A percentile compares a stretch with the other conserved stretches of the same genome.
Evolutionary conservation across 768 basidiomycete species (phyloP).

Genomic region (Rhodotorula sphaerocarpa): DNA sequence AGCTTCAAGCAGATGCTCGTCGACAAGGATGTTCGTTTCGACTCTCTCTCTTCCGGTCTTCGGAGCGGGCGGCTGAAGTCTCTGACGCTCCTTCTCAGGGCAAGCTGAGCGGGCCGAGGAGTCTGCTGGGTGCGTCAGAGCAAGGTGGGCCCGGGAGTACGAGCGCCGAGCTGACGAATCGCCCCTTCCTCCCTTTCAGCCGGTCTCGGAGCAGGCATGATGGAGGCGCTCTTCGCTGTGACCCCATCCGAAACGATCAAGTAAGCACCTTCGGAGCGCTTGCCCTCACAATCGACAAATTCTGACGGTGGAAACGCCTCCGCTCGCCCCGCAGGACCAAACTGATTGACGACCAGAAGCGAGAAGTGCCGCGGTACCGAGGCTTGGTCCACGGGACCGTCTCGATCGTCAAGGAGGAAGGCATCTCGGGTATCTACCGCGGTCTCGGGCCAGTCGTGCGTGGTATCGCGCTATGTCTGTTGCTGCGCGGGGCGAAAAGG

Average conservation of each 20-base stretch:
- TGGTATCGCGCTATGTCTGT: too few species aligned
- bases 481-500: too few species aligned
- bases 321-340: constrained; percentile 63
- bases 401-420: constrained; percentile 74
- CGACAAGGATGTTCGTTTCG: constrained; percentile 56
- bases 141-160: too few species aligned
- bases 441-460: constrained; percentile 78
- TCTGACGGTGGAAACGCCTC: neutral
- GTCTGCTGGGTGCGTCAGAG: constrained; percentile 60
- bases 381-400: constrained; percentile 78
- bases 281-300: too few species aligned
- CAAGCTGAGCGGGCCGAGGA: constrained; percentile 76
- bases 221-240: constrained; percentile 80
- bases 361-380: constrained; percentile 71
- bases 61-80: neutral
- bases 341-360: constrained; percentile 86
- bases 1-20: constrained; percentile 75
- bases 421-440: constrained; percentile 64
- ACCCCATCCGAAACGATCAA: constrained; percentile 98
- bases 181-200: too few species aligned
- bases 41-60: neutral
- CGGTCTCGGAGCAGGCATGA: constrained; percentile 66
- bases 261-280: constrained; percentile 50
- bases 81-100: constrained; percentile 51
- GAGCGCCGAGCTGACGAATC: too few species aligned